phyloP scores from a whole-genome alignment of 176 grass and related monocot species.

The Bothriochloa decipiens region DNA sequence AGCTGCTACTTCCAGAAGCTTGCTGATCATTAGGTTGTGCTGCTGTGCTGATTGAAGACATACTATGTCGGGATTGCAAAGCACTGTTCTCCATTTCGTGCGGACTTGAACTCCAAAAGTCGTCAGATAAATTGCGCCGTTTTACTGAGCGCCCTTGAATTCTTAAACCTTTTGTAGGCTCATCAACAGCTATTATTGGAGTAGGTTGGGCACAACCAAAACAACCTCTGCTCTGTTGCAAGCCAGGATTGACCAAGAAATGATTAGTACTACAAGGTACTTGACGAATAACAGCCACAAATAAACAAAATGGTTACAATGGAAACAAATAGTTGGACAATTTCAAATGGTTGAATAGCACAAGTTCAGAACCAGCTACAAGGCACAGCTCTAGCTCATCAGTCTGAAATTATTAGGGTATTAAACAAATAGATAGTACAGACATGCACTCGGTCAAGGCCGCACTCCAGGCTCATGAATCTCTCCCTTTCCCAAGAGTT shows the following conservation, averaged over 20 bases:
- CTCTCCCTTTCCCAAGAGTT: not conserved
- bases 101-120: slow-evolving; percentile 94
- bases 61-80: slow-evolving; percentile 80
- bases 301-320: not conserved
- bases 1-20: slow-evolving; percentile 76
- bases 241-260: slow-evolving; percentile 61
- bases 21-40: slow-evolving; percentile 62
- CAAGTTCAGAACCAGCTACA: not conserved
- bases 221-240: slow-evolving; percentile 99
- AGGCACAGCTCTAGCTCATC: not conserved
- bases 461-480: not conserved
- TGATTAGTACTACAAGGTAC: slow-evolving; percentile 51
- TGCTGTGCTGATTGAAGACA: slow-evolving; percentile 83
- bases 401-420: not conserved
- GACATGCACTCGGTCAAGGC: not conserved
- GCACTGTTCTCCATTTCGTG: slow-evolving; percentile 81
- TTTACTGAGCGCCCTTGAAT: slow-evolving; percentile 82
- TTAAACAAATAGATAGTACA: not conserved
- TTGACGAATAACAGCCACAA: slow-evolving; percentile 1
- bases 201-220: slow-evolving; percentile 81
- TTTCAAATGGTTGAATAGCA: not conserved
- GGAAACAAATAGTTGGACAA: slow-evolving; percentile 1
- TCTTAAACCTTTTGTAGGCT: slow-evolving; percentile 89
- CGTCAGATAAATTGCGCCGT: slow-evolving; percentile 62
- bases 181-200: slow-evolving; percentile 87